Base-by-base conservation (phyloP, 2,329 filamentous ascomycete species). In the Microthyrium microscopicum region DNA sequence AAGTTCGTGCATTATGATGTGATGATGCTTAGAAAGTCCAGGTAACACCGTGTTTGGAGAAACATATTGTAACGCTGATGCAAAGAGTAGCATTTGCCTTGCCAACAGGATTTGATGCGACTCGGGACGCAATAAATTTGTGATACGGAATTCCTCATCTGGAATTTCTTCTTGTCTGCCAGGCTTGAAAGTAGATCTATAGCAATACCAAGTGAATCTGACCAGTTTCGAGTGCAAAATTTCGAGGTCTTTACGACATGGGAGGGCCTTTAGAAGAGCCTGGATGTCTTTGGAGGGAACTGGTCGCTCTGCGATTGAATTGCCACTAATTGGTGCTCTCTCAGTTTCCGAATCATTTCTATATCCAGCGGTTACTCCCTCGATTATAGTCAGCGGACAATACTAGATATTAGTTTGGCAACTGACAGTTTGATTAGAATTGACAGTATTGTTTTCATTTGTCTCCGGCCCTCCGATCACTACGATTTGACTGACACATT, bases 71-170 rank as follows among this genome's bases (percentile, higher is more conserved):
- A 55, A 30, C 7, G 48, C 40, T 6, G 45, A 46, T 7, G 46
- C 50, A 16, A 55, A 41, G 1, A 48, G 30, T 11, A 57, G 44
- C 38, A 57, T 47, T 24, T 43, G 42, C 12, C 44, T 49, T 20
- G 53, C 52, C 8, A 57, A 32, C 3, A 54, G 21, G 5, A 55
- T 44, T 1, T 52, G 53, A 35, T 56, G 53, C 15, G 35, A 38
- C 28, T 43, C 30, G 4, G 40, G 33, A 31, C 26, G 20, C 33
- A 39, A 35, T 6, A 37, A 21, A 22, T 38, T 28, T 17, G 29
- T 31, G 31, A 37, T 18, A n/a, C 16, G 20, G 29, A 11, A 7
- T 8, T 15, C 20, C 8, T 27, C 16, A 6, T 29, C 15, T 19
- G 19, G 5, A 20, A 11, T 31, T 26, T 24, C 24, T 20, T 25